Evolutionary conservation across 352 stramenopile species (phyloP).

Genomic region (Phytophthora rubi): DNA sequence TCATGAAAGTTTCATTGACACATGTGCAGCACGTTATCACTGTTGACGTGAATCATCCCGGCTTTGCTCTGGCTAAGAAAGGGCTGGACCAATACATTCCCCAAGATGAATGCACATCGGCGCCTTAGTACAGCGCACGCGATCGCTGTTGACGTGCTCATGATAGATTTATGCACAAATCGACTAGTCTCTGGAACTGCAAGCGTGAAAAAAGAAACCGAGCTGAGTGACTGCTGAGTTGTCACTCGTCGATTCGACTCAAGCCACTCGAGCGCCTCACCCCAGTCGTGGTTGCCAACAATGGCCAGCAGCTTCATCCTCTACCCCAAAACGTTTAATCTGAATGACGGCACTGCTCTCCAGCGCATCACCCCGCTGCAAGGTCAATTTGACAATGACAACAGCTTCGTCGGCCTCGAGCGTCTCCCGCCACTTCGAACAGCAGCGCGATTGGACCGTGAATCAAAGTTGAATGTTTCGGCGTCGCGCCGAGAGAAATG

Average conservation of each 20-base stretch:
- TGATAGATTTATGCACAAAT: too few relatives aligned
- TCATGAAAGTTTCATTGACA: background rate
- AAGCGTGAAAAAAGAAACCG: background rate
- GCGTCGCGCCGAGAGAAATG: constrained; percentile 16
- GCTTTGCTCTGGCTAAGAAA: background rate
- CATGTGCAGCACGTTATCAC: background rate
- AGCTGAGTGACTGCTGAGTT: constrained; percentile 9
- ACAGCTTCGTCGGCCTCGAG: constrained; percentile 1
- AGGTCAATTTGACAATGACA: background rate
- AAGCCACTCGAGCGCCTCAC: background rate
- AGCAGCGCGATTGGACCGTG: background rate
- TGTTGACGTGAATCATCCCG: background rate
- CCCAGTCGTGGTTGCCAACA: too few relatives aligned
- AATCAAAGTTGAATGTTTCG: background rate
- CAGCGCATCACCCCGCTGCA: constrained; percentile 8
- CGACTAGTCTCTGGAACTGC: background rate
- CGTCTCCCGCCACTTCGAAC: constrained; percentile 1
- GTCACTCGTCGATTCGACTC: constrained; percentile 11
- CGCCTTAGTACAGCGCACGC: background rate
- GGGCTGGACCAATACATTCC: background rate
- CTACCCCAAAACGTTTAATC: constrained; percentile 3
- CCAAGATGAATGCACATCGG: background rate
- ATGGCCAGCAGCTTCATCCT: constrained; percentile 17
- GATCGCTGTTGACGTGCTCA: background rate
- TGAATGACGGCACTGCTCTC: constrained; percentile 9